Base-by-base conservation (phyloP, 352 stramenopile species). In the Globisporangium sylvaticum region DNA sequence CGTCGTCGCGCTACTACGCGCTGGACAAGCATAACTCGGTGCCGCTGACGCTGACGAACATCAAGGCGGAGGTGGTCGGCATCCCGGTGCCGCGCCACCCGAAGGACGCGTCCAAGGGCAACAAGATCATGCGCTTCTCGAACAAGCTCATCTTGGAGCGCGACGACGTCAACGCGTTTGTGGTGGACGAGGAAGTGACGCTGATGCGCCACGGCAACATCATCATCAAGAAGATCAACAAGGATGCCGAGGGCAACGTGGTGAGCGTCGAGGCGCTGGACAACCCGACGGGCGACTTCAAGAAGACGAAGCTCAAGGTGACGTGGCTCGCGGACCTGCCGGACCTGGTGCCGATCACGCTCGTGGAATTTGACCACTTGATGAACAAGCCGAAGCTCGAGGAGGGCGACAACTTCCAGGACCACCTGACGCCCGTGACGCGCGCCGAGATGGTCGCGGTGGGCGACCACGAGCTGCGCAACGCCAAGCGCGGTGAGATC, bases 321-420 rank as follows among this genome's bases (percentile, higher is more conserved):
- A 98, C 91, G 53, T 99, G 97, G 97, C 86, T 99, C 58, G 90
- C 94, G 9, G 83, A 97, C 64, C 84, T 94, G 56, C 79, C 87
- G 22, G 91, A 98, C 59, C 78, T 97, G 24, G 89, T 97, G 58
- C 87, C 90, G 31, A 85, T 96, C 15, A 85, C 87, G 69, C 78
- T 99, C 8, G 93, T 98, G 48, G 98, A 99, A 81, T 99, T 99
- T 75, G 98, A 99, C 75, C 96, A 99, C 79, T 78, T 99, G 57
- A 94, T 99, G 18, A 98, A 90, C 37, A 99, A 99, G 85, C 88
- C 97, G 37, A 99, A 99, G 77, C 85, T 99, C 31, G 98, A 99
- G 75, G 97, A 99, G 59, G 94, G 90, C 39, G 97, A 99, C 70
- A 90, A 99, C 64, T 99, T 99, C 75, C 83, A 98, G 62, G 96